Evolutionary conservation across 2,329 filamentous ascomycete genomes (phyloP), one percentile per base, ranked within the genome.

Genomic region (Trichocomaceae sp.): DNA sequence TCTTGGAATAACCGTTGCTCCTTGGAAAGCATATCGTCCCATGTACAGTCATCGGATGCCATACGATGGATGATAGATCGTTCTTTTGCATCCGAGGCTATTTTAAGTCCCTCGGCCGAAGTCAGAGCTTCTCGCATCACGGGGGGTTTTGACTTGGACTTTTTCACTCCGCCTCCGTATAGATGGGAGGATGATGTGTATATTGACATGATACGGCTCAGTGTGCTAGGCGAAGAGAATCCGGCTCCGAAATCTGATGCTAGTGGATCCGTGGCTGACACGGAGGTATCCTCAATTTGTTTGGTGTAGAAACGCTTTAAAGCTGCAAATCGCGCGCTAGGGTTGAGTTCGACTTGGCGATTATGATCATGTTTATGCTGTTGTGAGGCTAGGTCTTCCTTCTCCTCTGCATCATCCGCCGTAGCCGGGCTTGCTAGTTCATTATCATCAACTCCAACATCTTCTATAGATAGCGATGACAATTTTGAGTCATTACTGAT

Each of bases 201-300:
- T 23, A 96, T 77, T 59, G 84, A 91, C 89, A 96, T 95, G 64
- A 97, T 93, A 31, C 92, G 84, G 23, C 88, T 86, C 52, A 96
- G 75, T 9, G 90, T 88, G 5, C 84, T 87, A 0, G 92, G 91
- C 0, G 91, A 96, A 29, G 79, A 81, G 70, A 84, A 85, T 44
- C 76, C 77, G 59, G 61, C 58, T 1, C 67, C 69, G 50, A 71
- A 67, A 44, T 74, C 71, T 0, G 68, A 64, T 9, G 85, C 84
- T 26, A 83, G 71, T 47, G 72, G 71, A 1, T 81, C 79, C 5
- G 72, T 71, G 0, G 80, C 69, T 12, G 79, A 78, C 2, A 78
- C 71, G 22, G 80, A 80, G 0, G 81, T 75, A 50, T 87, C 83
- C 8, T 83, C 79, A 15, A 95, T 77, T 66, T 96, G 91, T 7